These are phyloP conservation scores for Anethum foeniculum DNA, from an alignment of 140 eudicot genomes.

Conservation along the genomic window DNA sequence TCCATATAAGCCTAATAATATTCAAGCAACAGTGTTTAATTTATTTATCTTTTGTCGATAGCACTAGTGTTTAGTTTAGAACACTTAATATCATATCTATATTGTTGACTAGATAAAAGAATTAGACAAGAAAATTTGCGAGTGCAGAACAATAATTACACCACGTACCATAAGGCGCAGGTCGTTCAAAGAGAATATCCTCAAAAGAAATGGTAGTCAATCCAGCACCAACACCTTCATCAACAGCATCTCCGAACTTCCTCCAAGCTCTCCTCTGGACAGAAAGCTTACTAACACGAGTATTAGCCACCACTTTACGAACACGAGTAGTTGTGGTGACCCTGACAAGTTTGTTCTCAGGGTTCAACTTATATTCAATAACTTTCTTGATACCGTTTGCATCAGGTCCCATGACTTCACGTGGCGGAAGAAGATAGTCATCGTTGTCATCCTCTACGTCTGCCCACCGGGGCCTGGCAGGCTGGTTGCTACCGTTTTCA, in stretches of 20 bases:
- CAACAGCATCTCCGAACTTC: constrained; percentile 74
- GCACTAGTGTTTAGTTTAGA: too few relatives aligned
- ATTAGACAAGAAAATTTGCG: too few relatives aligned
- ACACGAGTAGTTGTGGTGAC: constrained; percentile 65
- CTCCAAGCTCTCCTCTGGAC: constrained; percentile 62
- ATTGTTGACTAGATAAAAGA: too few relatives aligned
- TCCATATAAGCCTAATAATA: too few relatives aligned
- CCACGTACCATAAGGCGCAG: constrained; percentile 8
- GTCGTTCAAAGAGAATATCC: constrained; percentile 61
- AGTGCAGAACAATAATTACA: too few relatives aligned
- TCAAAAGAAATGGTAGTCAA: constrained; percentile 70
- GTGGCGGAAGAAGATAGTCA: constrained; percentile 57
- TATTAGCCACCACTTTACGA: constrained; percentile 56
- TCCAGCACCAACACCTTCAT: constrained; percentile 51
- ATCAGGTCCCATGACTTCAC: constrained; percentile 60
- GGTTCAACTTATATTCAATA: constrained; percentile 51
- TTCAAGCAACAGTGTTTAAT: too few relatives aligned
- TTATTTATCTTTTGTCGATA: too few relatives aligned
- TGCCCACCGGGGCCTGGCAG: neutral
- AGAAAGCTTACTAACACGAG: constrained; percentile 64
- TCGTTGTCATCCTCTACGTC: constrained; percentile 55
- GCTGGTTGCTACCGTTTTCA: neutral
- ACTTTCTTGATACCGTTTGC: constrained; percentile 58
- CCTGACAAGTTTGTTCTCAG: constrained; percentile 54
- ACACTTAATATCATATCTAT: too few relatives aligned